Evolutionary conservation across 345 rosid genomes (phyloP).

Genomic region (Raphanus raphanistrum): DNA sequence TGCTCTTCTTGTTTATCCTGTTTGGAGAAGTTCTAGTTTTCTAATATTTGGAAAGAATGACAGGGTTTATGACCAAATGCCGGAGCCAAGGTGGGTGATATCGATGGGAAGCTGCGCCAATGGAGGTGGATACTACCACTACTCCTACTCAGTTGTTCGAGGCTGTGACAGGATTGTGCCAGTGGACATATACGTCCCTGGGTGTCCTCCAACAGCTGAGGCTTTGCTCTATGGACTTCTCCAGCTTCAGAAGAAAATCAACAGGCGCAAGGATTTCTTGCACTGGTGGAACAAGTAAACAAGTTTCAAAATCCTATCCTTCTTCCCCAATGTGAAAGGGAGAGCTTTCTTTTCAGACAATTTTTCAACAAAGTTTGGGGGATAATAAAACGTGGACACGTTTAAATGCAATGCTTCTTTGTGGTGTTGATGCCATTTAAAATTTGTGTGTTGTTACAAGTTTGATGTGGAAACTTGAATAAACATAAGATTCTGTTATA

Average conservation of each 20-base stretch:
- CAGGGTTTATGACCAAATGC: conserved; percentile 99
- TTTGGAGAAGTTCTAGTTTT: conserved; percentile 3
- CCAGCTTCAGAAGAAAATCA: conserved; percentile 97
- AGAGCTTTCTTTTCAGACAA: conserved; percentile 9
- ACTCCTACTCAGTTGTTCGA: conserved; percentile 93
- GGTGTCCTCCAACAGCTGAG: conserved; percentile 98
- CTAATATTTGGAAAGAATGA: conserved; percentile 24
- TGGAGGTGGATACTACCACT: conserved; percentile 98
- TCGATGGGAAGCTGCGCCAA: conserved; percentile 99
- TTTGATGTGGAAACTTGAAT: not conserved
- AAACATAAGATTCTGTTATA: not conserved
- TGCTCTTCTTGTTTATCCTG: not conserved
- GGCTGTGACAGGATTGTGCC: conserved; percentile 99
- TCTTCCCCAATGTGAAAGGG: conserved; percentile 4
- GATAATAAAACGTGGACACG: conserved; percentile 35
- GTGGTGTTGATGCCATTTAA: conserved; percentile 38
- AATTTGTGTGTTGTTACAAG: conserved; percentile 14
- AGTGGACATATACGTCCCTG: conserved; percentile 93
- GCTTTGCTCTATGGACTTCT: conserved; percentile 90
- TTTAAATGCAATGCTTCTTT: conserved; percentile 26
- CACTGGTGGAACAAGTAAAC: conserved; percentile 84
- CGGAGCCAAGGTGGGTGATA: conserved; percentile 97
- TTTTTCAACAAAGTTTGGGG: conserved; percentile 16
- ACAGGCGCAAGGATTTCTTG: conserved; percentile 94
- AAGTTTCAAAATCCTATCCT: conserved; percentile 9